A percentile compares a stretch with the other conserved stretches of the same genome.
Conservation (phyloP, 2,329 filamentous ascomycete species). For the Metarhizium humberi region DNA sequence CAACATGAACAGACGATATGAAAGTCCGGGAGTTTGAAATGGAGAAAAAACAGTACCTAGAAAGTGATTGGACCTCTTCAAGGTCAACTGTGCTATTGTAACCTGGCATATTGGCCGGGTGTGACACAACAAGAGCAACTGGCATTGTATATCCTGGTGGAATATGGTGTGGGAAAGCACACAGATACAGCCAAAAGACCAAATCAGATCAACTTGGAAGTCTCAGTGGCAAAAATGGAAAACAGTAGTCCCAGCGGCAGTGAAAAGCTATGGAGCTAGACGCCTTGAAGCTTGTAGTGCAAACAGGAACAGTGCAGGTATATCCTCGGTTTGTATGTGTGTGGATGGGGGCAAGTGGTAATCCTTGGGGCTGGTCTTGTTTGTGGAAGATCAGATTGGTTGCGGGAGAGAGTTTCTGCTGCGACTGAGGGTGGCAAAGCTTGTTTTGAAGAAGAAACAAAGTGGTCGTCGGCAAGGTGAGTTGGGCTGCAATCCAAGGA, state of each 20-base stretch:
- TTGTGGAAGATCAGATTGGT: conserved; percentile 11
- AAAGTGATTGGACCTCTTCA: conserved; percentile 50
- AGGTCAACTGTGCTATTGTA: conserved; percentile 43
- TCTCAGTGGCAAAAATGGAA: not conserved
- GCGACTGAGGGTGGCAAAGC: conserved; percentile 11
- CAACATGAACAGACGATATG: conserved; percentile 17
- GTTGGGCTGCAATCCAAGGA: conserved; percentile 13
- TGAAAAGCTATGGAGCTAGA: conserved; percentile 2
- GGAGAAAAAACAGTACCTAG: conserved; percentile 52
- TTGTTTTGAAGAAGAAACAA: conserved; percentile 11
- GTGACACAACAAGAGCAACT: conserved; percentile 36
- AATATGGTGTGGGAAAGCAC: conserved; percentile 3
- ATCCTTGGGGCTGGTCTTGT: conserved; percentile 10
- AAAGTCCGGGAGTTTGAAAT: conserved; percentile 31
- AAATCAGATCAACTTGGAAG: conserved; percentile 4
- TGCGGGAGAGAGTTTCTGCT: conserved; percentile 4
- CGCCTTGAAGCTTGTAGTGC: conserved; percentile 10
- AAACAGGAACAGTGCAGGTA: conserved; percentile 16
- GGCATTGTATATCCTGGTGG: conserved; percentile 29
- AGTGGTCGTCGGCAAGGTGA: conserved; percentile 11
- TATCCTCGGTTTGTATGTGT: conserved; percentile 13
- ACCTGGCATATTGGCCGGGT: conserved; percentile 42
- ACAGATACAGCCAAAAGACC: conserved; percentile 3
- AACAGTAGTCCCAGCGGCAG: conserved; percentile 12
- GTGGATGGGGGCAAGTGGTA: not conserved